Conservation (phyloP, 192 early-diverging fungal genomes). For the Globomyces pollinis-pini region DNA sequence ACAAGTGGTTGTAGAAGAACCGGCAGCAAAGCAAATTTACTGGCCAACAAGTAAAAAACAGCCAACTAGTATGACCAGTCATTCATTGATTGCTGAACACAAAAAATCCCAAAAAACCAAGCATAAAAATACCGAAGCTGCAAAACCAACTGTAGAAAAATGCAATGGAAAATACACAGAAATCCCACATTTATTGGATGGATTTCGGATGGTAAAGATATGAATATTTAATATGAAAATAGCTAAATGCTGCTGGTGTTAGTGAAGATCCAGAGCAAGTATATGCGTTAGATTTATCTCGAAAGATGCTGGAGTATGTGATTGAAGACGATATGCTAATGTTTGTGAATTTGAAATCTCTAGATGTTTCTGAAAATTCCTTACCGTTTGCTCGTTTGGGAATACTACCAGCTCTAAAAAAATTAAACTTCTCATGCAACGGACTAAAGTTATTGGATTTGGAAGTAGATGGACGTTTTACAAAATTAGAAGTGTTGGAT, state of each 20-base stretch:
- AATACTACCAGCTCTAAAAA: slow-evolving; percentile 27
- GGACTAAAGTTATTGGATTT: slow-evolving; percentile 42
- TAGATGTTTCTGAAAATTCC: slow-evolving; percentile 37
- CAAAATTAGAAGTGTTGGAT: slow-evolving; percentile 36
- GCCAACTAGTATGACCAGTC: no score
- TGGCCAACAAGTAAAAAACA: no score
- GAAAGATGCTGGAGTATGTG: slow-evolving; percentile 32
- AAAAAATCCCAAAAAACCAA: no score
- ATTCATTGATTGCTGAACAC: no score
- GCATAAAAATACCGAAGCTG: no score
- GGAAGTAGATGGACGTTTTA: slow-evolving; percentile 41
- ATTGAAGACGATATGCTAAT: slow-evolving; percentile 44
- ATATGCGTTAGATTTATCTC: slow-evolving; percentile 32
- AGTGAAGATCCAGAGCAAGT: slow-evolving; percentile 41
- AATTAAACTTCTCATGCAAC: slow-evolving; percentile 39
- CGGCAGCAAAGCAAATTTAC: no score
- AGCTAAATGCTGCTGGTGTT: slow-evolving; percentile 41
- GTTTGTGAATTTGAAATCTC: slow-evolving; percentile 42
- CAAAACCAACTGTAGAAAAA: background rate
- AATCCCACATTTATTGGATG: slow-evolving; percentile 38
- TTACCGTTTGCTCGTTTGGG: slow-evolving; percentile 42
- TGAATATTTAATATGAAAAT: no score
- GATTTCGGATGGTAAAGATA: slow-evolving; percentile 34
- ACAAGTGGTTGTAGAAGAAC: no score
- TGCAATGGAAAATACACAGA: slow-evolving; percentile 11